Evolutionary conservation across 768 basidiomycete genomes (phyloP), one percentile per base, ranked within the genome.

Genomic region (Kwoniella sp.): DNA sequence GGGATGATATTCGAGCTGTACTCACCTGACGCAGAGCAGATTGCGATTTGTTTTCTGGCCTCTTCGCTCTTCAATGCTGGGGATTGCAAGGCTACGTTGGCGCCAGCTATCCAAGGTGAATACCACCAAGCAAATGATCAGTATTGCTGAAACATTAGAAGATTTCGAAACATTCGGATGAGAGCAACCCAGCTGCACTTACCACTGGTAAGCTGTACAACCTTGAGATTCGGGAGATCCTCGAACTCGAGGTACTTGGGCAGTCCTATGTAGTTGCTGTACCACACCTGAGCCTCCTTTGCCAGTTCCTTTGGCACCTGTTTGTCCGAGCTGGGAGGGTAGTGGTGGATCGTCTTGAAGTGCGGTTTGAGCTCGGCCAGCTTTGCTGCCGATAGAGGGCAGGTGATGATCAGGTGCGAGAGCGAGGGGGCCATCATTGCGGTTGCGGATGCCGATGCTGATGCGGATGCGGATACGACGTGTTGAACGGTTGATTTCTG

Each of bases 321-420:
- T 0, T 55, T 9, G 3, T 64, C 54, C 15, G 31, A 55, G 4
- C 3, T 31, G 4, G 60, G 26, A 0, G 78, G 76, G 37, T 65
- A 61, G 48, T 78, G 73, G 51, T 75, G 61, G 1, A 78, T 73
- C 5, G 67, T 73, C 22, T 70, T 59, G 67, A 79, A 75, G 17
- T 53, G 50, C n/a, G 59, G 58, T 31, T 66, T 59, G 22, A 77
- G 50, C 37, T 65, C 38, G 12, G 45, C 63, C 0, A 73, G 58
- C 22, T 61, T 51, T 8, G 53, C 34, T 3, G 57, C 51, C 20
- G 68, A 66, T 41, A 76, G 50, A 0, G 58, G 57, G 2, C 41
- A 37, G n/a, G 67, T 68, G 7, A 68, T 62, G 9, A 60, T 51
- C 3, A 68, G 47, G 38, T 55, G 50, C 4, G 51, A 34, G 28